These are phyloP conservation scores for Carex scoparia DNA, from an alignment of 176 grass and related monocot genomes.

Conservation along the genomic window DNA sequence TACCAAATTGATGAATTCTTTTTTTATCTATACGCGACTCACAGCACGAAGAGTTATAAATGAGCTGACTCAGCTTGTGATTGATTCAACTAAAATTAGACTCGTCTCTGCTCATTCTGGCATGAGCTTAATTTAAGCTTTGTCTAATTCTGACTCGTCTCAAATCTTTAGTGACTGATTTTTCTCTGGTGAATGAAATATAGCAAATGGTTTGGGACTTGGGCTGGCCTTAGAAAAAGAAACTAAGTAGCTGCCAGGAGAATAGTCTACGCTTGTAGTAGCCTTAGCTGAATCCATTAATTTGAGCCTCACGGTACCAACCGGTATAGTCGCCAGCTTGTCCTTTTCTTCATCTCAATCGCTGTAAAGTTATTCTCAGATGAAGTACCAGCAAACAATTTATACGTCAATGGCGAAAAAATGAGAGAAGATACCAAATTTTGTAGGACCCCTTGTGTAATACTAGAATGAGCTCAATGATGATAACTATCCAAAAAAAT, in stretches of 20 bases:
- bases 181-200: too few species aligned
- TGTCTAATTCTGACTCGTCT: too few species aligned
- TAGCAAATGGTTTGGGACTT: too few species aligned
- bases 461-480: not conserved
- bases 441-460: not conserved
- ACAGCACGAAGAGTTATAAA: too few species aligned
- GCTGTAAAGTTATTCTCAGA: not conserved
- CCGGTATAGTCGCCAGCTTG: not conserved
- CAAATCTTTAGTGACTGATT: too few species aligned
- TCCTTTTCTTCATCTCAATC: not conserved
- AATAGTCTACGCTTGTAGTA: not conserved
- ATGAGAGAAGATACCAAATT: not conserved
- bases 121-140: too few species aligned
- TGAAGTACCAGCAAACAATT: not conserved
- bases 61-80: too few species aligned
- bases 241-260: not conserved
- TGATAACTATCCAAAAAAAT: not conserved
- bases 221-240: too few species aligned
- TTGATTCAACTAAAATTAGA: too few species aligned
- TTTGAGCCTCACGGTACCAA: not conserved
- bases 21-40: too few species aligned
- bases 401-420: not conserved
- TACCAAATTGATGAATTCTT: too few species aligned
- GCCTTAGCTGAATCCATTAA: not conserved
- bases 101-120: too few species aligned